phyloP scores from a whole-genome alignment of 2,329 filamentous ascomycete species.

The Cladosporium sp. region DNA sequence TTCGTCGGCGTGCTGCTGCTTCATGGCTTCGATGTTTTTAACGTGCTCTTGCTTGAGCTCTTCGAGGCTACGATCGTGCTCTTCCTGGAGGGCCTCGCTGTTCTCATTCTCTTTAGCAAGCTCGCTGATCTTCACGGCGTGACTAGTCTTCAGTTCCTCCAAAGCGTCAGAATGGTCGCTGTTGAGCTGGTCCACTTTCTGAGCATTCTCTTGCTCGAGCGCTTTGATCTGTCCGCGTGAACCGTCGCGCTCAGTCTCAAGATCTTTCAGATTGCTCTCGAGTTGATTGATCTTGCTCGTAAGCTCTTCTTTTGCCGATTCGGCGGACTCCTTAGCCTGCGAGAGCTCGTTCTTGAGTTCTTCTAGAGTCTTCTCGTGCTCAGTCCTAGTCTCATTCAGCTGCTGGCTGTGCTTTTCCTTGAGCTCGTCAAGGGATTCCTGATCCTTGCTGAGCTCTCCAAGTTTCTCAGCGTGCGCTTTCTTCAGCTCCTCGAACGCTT shows the following conservation, averaged over 20 bases:
- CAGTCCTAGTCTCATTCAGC: background rate
- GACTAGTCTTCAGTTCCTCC: constrained; percentile 18
- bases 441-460: constrained; percentile 17
- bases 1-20: constrained; percentile 1
- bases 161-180: constrained; percentile 22
- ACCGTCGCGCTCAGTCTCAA: constrained; percentile 19
- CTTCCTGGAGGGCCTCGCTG: background rate
- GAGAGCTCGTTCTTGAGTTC: constrained; percentile 5
- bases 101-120: constrained; percentile 1
- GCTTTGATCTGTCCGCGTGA: background rate
- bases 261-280: constrained; percentile 17
- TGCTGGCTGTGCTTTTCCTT: constrained; percentile 18
- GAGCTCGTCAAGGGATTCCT: constrained; percentile 20
- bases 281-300: constrained; percentile 14
- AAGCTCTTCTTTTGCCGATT: constrained; percentile 18
- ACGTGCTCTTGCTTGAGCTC: constrained; percentile 16
- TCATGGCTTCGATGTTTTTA: constrained; percentile 12
- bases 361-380: constrained; percentile 19
- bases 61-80: constrained; percentile 11
- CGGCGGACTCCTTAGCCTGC: constrained; percentile 18
- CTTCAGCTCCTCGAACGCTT: constrained; percentile 9
- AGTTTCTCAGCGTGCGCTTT: constrained; percentile 23
- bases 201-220: background rate
- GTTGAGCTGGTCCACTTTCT: constrained; percentile 1
- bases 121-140: constrained; percentile 12